Evolutionary conservation across 768 basidiomycete genomes (phyloP).

Genomic region (Rubroboletus pulcherrimus): DNA sequence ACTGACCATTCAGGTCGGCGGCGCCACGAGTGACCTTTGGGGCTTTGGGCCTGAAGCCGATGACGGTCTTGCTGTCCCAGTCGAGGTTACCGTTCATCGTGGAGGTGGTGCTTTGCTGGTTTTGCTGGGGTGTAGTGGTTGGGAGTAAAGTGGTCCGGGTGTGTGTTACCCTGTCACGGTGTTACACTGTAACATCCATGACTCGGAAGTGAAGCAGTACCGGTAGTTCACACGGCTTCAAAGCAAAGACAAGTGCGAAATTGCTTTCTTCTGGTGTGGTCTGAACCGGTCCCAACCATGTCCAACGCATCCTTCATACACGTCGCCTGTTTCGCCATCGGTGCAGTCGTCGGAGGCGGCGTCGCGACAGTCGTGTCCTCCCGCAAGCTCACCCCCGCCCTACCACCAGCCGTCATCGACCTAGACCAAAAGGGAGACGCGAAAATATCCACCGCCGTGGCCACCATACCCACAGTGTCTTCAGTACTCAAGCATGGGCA

Average conservation of each 20-base stretch:
- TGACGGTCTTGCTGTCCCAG: conserved; percentile 71
- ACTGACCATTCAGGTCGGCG: conserved; percentile 52
- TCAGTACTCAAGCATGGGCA: conserved; percentile 49
- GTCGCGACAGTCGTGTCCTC: conserved; percentile 50
- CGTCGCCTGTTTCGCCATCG: conserved; percentile 77
- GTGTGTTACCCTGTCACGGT: too few relatives aligned
- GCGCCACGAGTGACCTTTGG: conserved; percentile 62
- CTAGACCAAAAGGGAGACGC: conserved; percentile 44
- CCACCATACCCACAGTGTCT: conserved; percentile 13
- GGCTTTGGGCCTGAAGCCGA: conserved; percentile 62
- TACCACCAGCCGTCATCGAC: conserved; percentile 38
- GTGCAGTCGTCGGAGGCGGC: conserved; percentile 77
- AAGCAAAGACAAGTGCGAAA: background rate
- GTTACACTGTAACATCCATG: too few relatives aligned
- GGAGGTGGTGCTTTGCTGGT: background rate
- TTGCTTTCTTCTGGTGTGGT: background rate
- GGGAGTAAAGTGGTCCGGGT: conserved; percentile 5
- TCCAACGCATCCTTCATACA: conserved; percentile 49
- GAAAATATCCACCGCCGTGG: conserved; percentile 36
- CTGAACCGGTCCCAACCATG: conserved; percentile 28
- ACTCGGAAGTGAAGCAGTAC: too few relatives aligned
- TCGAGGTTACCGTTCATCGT: conserved; percentile 49
- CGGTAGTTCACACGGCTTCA: background rate
- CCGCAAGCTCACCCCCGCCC: conserved; percentile 21
- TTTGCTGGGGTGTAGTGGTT: conserved; percentile 10